Percentiles rank a stretch among this genome's conserved stretches.
These are phyloP conservation scores for Protomyces gravidus DNA, from an alignment of 1,139 yeast genomes.

Conservation along the genomic window DNA sequence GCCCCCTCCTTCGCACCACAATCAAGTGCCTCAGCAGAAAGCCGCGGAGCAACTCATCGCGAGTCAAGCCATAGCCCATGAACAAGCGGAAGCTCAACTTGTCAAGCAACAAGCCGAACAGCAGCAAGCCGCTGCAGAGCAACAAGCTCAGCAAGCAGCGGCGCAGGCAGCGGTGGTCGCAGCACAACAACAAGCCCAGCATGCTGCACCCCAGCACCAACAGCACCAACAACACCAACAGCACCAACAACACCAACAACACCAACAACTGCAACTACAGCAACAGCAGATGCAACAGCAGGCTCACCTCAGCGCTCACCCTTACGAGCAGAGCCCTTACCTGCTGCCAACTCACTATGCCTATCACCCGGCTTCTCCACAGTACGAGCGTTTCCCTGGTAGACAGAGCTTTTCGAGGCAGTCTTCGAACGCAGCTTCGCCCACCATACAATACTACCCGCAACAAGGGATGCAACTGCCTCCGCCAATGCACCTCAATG, in stretches of 20 bases:
- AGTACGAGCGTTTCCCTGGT: neutral
- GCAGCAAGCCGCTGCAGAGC: constrained; percentile 6
- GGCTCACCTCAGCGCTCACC: neutral
- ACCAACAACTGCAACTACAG: neutral
- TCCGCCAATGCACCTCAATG: neutral
- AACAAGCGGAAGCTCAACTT: constrained; percentile 21
- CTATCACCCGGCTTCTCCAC: neutral
- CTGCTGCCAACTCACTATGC: constrained; percentile 8
- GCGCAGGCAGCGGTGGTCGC: neutral
- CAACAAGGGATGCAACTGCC: constrained; percentile 10
- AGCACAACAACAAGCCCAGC: neutral
- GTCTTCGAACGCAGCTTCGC: constrained; percentile 4
- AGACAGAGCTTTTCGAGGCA: constrained; percentile 1
- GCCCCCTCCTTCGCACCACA: constrained; percentile 27
- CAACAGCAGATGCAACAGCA: constrained; percentile 3
- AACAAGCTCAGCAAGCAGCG: neutral
- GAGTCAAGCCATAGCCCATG: constrained; percentile 25
- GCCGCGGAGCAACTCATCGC: constrained; percentile 25
- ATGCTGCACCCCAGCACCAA: constrained; percentile 4
- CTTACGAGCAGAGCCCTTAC: constrained; percentile 19
- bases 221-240: neutral
- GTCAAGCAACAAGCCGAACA: constrained; percentile 11
- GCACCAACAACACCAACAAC: neutral
- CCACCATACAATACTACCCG: constrained; percentile 2
- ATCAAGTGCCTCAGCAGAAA: constrained; percentile 25